Base-by-base conservation (phyloP, 2,329 filamentous ascomycete genomes). In the Aspergillus sp. region DNA sequence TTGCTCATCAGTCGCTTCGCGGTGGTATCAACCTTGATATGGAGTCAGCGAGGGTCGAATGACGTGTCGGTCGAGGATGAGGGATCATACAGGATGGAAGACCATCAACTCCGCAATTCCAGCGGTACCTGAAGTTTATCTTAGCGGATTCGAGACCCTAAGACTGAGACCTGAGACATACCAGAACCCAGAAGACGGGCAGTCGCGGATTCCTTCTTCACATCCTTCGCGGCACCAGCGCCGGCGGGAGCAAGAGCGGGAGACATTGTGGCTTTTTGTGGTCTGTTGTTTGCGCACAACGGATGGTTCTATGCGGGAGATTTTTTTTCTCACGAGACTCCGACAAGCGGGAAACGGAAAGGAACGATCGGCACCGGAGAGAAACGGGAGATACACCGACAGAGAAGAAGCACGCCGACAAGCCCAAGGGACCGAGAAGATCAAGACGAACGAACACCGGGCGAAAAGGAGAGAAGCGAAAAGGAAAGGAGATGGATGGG, bases 1-100 rank as follows among this genome's bases (percentile, higher is more conserved):
- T 99, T 96, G 84, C 91, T 96, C 94, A 99, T 99, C 76, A 99
- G 84, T 63, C 94, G 90, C 82, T 99, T 99, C 59, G 94, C 93
- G 67, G 95, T 96, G 47, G 94, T 99, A 77, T 99, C 94, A 73
- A 99, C 90, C 89, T 93, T 67, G 42, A 30, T 26, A 30, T 19
- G 17, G 46, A 38, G 55, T 71, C 59, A 71, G 65, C 49, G 49
- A 46, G 32, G 4, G 32, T 30, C 33, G 35, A 20, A 44, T 10
- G 14, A 22, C 14, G 10, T 19, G 19, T 16, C 7, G 10, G 14
- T 17, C 35, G 30, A 17, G 42, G 17, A 13, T 13, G 16, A 40
- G 44, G 38, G 51, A 55, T 70, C 80, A 62, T 81, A 90, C 90
- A 59, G 90, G 90, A 72, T 95, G 90, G 81, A 96, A 96, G 73